Percentiles rank a stretch among this genome's conserved stretches.
These are phyloP conservation scores for Alternaria alternata DNA, from an alignment of 2,329 filamentous ascomycete species.

Conservation along the genomic window DNA sequence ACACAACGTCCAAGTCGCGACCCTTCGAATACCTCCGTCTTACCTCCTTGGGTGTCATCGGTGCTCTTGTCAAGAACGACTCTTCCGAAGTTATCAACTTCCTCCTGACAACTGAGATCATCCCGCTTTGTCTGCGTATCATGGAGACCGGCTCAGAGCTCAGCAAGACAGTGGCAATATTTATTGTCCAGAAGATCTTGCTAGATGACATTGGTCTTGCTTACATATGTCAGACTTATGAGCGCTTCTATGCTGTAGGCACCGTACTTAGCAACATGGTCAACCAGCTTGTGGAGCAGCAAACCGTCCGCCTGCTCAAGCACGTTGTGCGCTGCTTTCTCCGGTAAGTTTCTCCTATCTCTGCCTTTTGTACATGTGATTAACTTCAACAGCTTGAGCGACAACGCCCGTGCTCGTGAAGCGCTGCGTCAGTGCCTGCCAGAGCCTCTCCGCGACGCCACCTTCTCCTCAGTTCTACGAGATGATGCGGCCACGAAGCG, in stretches of 20 bases:
- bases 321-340: slow-evolving; percentile 98
- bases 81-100: slow-evolving; percentile 99
- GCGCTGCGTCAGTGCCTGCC: slow-evolving; percentile 95
- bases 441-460: slow-evolving; percentile 97
- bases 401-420: slow-evolving; percentile 94
- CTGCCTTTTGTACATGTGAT: not conserved
- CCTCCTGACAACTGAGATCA: slow-evolving; percentile 96
- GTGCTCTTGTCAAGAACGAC: slow-evolving; percentile 97
- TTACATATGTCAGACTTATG: slow-evolving; percentile 98
- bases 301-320: slow-evolving; percentile 94
- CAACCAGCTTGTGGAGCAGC: slow-evolving; percentile 93
- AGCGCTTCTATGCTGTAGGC: slow-evolving; percentile 96
- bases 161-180: slow-evolving; percentile 98
- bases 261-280: slow-evolving; percentile 99
- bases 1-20: slow-evolving; percentile 96
- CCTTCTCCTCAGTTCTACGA: slow-evolving; percentile 93
- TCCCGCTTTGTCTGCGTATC: slow-evolving; percentile 94
- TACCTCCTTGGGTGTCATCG: slow-evolving; percentile 95
- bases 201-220: slow-evolving; percentile 95
- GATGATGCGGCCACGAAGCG: slow-evolving; percentile 98
- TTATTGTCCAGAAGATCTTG: slow-evolving; percentile 99
- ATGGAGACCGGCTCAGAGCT: slow-evolving; percentile 99
- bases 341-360: slow-evolving; percentile 65
- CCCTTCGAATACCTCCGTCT: slow-evolving; percentile 97
- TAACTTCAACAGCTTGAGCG: slow-evolving; percentile 74